Evolutionary conservation across 164 flowering plant species (phyloP), one percentile per base, ranked within the genome.

Genomic region (Nelumbo lutea): DNA sequence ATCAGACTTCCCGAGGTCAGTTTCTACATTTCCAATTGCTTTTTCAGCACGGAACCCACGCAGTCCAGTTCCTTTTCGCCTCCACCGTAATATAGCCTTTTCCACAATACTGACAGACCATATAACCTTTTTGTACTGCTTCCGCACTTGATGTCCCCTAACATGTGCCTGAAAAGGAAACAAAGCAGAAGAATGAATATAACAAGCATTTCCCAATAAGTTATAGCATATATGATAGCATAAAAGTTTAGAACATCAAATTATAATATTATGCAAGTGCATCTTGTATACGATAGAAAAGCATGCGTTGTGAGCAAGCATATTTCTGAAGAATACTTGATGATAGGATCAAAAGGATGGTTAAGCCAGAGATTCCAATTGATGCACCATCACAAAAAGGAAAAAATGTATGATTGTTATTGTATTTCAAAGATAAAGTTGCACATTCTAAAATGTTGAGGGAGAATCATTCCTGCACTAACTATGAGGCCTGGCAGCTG

Each of bases 31-130:
- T 55, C 62, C 78, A 48, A 56, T 57, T 62, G 69, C 51, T 38
- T 68, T 69, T 44, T 73, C 85, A 15, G 78, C 73, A 9, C 74
- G 79, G 67, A 89, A 89, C 39, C 93, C 95, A 10, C 96, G 86
- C 68, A 88, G 75, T n/a, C 96, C 96, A 70, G 80, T 50, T 39
- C 96, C 76, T 79, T 84, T 87, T 41, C 96, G 80, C 69, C 95
- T 85, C 98, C 98, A 93, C 15, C 98, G 90, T 77, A 93, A 74
- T 68, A 93, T 88, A 56, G 82, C 90, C 78, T 93, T 93, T 68
- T 93, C 98, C 65, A 90, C 82, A 72, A 93, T 87, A 64, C 98
- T 72, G 61, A 93, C 94, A 42, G 96, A 91, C 90, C 93, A 85
- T 55, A 88, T 67, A 45, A 87, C 79, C 70, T 76, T 83, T 70